Evolutionary conservation across 495 filamentous ascomycete genomes (phyloP).

Genomic region (Zalerion maritima): DNA sequence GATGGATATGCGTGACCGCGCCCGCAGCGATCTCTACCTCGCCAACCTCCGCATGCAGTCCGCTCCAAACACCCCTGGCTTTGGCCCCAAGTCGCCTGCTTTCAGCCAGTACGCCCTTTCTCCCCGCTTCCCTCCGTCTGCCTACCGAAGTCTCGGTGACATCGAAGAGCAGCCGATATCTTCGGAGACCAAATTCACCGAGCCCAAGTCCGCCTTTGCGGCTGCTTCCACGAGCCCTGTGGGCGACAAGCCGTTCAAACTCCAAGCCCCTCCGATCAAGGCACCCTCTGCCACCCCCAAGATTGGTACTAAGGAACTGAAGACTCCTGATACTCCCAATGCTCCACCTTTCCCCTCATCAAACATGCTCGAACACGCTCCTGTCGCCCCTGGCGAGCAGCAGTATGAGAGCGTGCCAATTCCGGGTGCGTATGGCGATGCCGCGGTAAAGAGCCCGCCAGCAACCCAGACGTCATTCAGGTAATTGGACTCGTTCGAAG

Average conservation of each 20-base stretch:
- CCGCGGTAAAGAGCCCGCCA: constrained; percentile 28
- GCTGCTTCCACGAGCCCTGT: constrained; percentile 16
- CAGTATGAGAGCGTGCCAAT: constrained; percentile 54
- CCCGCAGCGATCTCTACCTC: constrained; percentile 86
- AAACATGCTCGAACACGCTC: constrained; percentile 27
- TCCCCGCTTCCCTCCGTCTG: constrained; percentile 37
- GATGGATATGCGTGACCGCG: constrained; percentile 90
- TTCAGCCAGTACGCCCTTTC: constrained; percentile 38
- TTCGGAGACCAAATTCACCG: constrained; percentile 29
- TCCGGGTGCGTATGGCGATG: constrained; percentile 44
- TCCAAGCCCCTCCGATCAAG: constrained; percentile 69
- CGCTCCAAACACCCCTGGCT: constrained; percentile 85
- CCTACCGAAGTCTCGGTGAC: constrained; percentile 32
- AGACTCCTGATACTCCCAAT: too few species aligned
- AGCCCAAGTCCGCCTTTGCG: constrained; percentile 32
- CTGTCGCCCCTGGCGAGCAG: constrained; percentile 45
- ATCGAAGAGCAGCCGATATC: constrained; percentile 25
- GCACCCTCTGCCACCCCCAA: constrained; percentile 51
- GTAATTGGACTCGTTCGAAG: neutral
- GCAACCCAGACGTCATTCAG: constrained; percentile 25
- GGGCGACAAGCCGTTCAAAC: constrained; percentile 53
- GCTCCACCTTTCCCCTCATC: constrained; percentile 11
- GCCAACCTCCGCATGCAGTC: constrained; percentile 86
- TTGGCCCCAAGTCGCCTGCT: constrained; percentile 48
- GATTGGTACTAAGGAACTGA: too few species aligned